Evolutionary conservation across 345 rosid genomes (phyloP), one percentile per base, ranked within the genome.

Genomic region (Eucalyptus marginata): DNA sequence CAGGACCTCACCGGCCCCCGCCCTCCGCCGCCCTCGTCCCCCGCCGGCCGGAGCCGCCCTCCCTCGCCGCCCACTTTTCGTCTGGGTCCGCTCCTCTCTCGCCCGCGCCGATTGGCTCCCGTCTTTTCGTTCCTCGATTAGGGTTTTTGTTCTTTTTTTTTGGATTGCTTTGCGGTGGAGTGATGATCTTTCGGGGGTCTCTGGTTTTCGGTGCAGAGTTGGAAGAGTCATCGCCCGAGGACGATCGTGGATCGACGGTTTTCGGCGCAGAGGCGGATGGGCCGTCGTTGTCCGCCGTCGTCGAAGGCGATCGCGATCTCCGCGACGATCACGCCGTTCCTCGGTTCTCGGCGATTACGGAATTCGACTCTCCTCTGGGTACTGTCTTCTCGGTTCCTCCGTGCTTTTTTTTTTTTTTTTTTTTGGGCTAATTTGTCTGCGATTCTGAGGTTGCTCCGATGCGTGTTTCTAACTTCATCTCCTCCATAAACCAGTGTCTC

Each of bases 1-100:
- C 96, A 96, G 90, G 97, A 93, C 91, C 93, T 94, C 29, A 93
- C 96, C 49, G 93, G 96, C 87, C 95, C 96, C 89, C 94, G 87
- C 87, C 89, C 80, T 54, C 47, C 96, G 22, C 94, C 91, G 86
- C 89, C 90, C 20, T 49, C 90, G 3, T 44, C 87, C 15, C 7
- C 90, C 87, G 64, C 90, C 81, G 49, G 40, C 16, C 80, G 68
- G 27, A 16, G 24, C 88, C 87, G 88, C 76, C 52, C 86, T 59
- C 89, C 89, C 47, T 56, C 83, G 40, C 89, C 89, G 18, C 88
- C 90, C 2, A 44, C 86, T 33, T 56, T 89, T 89, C 88, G 49
- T 86, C 92, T 58, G 92, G 96, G 93, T 87, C 51, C 76, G 43
- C 24, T 49, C 68, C 81, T 71, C 76, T 54, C 62, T 66, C 29